A percentile compares a stretch with the other conserved stretches of the same genome.
These are phyloP conservation scores for Talaromyces piceae DNA, from an alignment of 2,329 filamentous ascomycete genomes.

Conservation along the genomic window DNA sequence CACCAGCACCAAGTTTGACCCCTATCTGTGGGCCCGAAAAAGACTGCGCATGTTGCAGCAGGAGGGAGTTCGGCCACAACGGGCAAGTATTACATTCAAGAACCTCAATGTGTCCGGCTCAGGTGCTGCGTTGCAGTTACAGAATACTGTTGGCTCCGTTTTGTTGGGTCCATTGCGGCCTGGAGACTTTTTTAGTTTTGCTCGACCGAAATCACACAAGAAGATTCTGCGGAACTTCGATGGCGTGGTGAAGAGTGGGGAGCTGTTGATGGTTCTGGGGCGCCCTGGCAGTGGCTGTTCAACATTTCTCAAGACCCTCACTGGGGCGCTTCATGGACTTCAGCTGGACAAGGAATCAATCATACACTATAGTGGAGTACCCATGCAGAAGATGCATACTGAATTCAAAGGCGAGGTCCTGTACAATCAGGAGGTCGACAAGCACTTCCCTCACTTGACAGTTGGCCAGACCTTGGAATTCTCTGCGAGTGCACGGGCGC, in stretches of 20 bases:
- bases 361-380: slow-evolving; percentile 67
- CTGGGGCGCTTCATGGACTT: slow-evolving; percentile 75
- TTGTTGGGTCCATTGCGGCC: slow-evolving; percentile 52
- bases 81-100: slow-evolving; percentile 56
- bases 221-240: slow-evolving; percentile 50
- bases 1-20: slow-evolving; percentile 34
- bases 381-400: slow-evolving; percentile 66
- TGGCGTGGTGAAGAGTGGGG: slow-evolving; percentile 42
- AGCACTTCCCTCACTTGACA: slow-evolving; percentile 66
- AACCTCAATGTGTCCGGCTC: slow-evolving; percentile 61
- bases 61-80: slow-evolving; percentile 24
- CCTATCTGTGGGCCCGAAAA: slow-evolving; percentile 40
- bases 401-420: slow-evolving; percentile 37
- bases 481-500: slow-evolving; percentile 61
- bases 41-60: slow-evolving; percentile 24
- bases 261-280: slow-evolving; percentile 32
- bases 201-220: slow-evolving; percentile 44
- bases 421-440: slow-evolving; percentile 11
- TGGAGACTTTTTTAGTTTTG: slow-evolving; percentile 44
- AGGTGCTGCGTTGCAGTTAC: slow-evolving; percentile 59
- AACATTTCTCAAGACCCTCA: slow-evolving; percentile 76
- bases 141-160: slow-evolving; percentile 57
- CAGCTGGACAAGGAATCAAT: slow-evolving; percentile 61
- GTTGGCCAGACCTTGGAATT: slow-evolving; percentile 68
- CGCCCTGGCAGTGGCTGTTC: slow-evolving; percentile 51